phyloP scores from a whole-genome alignment of 164 flowering plant species.

The Chimonanthus praecox region DNA sequence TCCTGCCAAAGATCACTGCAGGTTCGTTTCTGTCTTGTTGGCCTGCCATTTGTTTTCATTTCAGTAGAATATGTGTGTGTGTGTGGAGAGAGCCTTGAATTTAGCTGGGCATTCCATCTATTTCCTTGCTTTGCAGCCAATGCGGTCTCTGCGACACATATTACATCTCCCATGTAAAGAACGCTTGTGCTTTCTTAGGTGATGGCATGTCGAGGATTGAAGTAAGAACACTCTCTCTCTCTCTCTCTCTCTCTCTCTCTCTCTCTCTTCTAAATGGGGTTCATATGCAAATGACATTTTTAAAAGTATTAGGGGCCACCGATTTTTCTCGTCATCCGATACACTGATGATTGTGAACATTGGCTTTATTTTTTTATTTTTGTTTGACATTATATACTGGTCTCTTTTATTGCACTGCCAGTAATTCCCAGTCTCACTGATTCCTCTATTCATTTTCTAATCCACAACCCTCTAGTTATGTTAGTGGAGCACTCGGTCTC shows the following conservation, averaged over 20 bases:
- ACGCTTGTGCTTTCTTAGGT: constrained; percentile 94
- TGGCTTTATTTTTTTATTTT: too few species aligned
- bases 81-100: background rate
- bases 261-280: background rate
- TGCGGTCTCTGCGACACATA: constrained; percentile 94
- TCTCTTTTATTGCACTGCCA: too few species aligned
- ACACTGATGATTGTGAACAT: too few species aligned
- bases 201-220: constrained; percentile 98
- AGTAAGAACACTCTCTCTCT: constrained; percentile 33
- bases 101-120: background rate
- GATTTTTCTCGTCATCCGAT: too few species aligned
- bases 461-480: too few species aligned
- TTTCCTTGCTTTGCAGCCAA: constrained; percentile 34
- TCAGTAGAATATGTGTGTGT: background rate
- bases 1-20: constrained; percentile 99
- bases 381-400: too few species aligned
- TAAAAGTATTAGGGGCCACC: too few species aligned
- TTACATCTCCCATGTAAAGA: constrained; percentile 94
- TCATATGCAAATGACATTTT: background rate
- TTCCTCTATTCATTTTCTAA: too few species aligned
- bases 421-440: too few species aligned
- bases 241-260: background rate
- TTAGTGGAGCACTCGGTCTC: too few species aligned
- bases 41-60: background rate
- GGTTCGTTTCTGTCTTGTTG: constrained; percentile 29